These are phyloP conservation scores for Beta corolliflora DNA, from an alignment of 179 eudicot species.

Conservation along the genomic window DNA sequence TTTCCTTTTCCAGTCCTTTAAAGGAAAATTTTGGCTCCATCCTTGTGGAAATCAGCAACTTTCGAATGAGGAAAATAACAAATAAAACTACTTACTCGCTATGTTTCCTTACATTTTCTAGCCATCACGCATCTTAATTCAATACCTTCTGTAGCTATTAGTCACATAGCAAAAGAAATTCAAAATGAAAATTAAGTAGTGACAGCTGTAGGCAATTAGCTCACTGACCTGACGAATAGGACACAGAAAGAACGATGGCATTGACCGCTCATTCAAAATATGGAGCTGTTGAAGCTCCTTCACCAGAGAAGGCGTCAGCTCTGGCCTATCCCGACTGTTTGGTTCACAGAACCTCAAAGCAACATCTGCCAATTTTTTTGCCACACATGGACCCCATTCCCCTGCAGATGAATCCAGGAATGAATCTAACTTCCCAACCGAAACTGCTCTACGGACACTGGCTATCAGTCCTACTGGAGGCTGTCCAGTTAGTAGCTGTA, in stretches of 20 bases:
- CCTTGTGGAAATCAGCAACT: not conserved
- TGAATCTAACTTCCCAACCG: constrained; percentile 49
- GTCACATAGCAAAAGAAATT: not conserved
- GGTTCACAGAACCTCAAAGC: constrained; percentile 76
- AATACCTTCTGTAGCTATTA: not conserved
- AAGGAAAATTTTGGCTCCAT: not conserved
- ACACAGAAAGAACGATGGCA: constrained; percentile 77
- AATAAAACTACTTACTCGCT: not conserved
- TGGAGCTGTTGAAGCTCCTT: constrained; percentile 73
- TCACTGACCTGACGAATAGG: constrained; percentile 68
- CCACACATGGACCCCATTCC: constrained; percentile 67
- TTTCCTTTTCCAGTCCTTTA: not conserved
- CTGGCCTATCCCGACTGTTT: constrained; percentile 66
- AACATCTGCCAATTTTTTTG: constrained; percentile 54
- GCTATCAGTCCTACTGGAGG: constrained; percentile 50
- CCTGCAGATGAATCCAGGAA: constrained; percentile 75
- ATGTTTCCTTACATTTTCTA: not conserved
- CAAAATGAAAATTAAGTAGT: not conserved
- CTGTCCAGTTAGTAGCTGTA: constrained; percentile 73
- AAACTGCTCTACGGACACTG: constrained; percentile 62
- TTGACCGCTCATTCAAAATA: constrained; percentile 56
- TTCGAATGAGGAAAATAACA: not conserved
- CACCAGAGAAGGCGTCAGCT: constrained; percentile 58
- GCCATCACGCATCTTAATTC: not conserved
- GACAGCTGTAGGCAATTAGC: not conserved